A percentile compares a stretch with the other conserved stretches of the same genome.
Evolutionary conservation across 2,329 filamentous ascomycete species (phyloP).

Genomic region (Penicillium nordicum): DNA sequence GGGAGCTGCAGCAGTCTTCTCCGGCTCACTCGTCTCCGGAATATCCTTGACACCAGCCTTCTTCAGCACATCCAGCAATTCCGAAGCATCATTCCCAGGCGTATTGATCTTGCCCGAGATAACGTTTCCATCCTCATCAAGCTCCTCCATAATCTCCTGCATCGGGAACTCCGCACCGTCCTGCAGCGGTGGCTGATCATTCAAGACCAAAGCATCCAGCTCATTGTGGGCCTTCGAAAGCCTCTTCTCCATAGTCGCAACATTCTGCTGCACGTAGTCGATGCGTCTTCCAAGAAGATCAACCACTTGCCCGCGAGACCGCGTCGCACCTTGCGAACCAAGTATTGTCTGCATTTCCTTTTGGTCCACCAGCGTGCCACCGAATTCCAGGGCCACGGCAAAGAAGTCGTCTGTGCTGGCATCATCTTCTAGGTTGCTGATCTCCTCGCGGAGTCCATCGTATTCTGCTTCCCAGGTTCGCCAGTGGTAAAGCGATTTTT

Average conservation of each 20-base stretch:
- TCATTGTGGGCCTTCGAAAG: conserved; percentile 64
- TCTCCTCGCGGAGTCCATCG: conserved; percentile 79
- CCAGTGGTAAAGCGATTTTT: conserved; percentile 79
- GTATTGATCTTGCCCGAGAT: conserved; percentile 63
- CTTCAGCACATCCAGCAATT: conserved; percentile 68
- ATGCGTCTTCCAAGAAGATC: conserved; percentile 69
- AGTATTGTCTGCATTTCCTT: conserved; percentile 57
- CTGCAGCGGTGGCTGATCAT: conserved; percentile 59
- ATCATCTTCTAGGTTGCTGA: conserved; percentile 55
- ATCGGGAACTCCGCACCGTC: conserved; percentile 68
- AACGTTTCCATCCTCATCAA: conserved; percentile 87
- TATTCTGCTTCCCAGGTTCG: conserved; percentile 89
- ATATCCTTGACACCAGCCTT: conserved; percentile 68
- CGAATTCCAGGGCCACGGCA: conserved; percentile 43
- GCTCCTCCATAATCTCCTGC: conserved; percentile 85
- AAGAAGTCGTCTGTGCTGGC: conserved; percentile 55
- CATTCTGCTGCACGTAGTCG: conserved; percentile 85
- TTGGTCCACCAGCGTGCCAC: conserved; percentile 43
- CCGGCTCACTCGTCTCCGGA: conserved; percentile 20
- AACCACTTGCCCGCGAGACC: conserved; percentile 61
- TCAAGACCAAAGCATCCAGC: conserved; percentile 60
- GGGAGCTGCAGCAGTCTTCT: conserved; percentile 14
- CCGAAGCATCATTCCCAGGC: conserved; percentile 65
- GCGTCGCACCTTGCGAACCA: conserved; percentile 44
- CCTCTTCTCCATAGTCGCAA: conserved; percentile 69